These are phyloP conservation scores for Fusarium protoensiforme DNA, from an alignment of 2,329 filamentous ascomycete species.

Conservation along the genomic window DNA sequence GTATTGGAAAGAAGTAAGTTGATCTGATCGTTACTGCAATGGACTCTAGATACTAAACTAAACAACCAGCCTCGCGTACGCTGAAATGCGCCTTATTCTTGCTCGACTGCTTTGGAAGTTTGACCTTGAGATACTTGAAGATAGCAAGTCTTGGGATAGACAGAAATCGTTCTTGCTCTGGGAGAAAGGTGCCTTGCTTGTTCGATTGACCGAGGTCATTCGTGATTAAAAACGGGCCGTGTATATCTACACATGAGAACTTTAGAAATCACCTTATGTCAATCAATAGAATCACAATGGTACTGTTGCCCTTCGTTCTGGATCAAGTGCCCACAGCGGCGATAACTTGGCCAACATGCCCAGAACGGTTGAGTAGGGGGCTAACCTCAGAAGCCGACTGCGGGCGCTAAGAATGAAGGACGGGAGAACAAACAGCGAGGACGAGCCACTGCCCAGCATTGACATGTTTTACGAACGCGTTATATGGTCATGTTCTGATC, in stretches of 20 bases:
- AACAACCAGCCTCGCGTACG: not conserved
- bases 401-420: not conserved
- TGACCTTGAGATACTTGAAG: not conserved
- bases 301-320: too few relatives aligned
- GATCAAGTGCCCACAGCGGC: too few relatives aligned
- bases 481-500: too few relatives aligned
- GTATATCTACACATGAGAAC: too few relatives aligned
- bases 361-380: too few relatives aligned
- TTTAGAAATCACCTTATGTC: too few relatives aligned
- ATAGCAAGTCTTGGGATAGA: not conserved
- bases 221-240: not conserved
- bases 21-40: not conserved
- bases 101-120: not conserved
- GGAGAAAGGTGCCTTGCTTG: not conserved
- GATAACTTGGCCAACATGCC: too few relatives aligned
- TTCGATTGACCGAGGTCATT: not conserved
- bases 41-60: not conserved
- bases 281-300: too few relatives aligned
- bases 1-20: constrained; percentile 17
- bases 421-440: not conserved
- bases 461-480: not conserved
- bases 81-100: not conserved
- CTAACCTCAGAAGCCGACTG: too few relatives aligned
- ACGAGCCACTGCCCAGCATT: not conserved
- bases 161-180: not conserved